phyloP scores from a whole-genome alignment of 73 alveolate genomes.

The Paramecium sexaurelia region DNA sequence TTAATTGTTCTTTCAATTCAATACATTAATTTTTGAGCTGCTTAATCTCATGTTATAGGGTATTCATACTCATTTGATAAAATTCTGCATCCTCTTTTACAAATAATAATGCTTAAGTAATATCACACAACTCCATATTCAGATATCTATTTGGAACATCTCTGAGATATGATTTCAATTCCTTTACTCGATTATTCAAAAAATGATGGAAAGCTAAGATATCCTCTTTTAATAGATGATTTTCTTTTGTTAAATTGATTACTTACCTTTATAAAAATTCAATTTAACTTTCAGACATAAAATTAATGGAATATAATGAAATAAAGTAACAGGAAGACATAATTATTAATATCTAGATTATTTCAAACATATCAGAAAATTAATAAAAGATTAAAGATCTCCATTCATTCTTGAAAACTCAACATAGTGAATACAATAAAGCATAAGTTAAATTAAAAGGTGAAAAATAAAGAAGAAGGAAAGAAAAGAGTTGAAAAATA shows the following conservation, averaged over 20 bases:
- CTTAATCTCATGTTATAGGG: not conserved
- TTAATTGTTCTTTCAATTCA: not conserved
- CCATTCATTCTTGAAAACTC: too few relatives aligned
- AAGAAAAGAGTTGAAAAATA: too few relatives aligned
- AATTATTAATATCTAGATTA: not conserved
- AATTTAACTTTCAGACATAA: not conserved
- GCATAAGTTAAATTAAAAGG: too few relatives aligned
- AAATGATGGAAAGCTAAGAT: not conserved
- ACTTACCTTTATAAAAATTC: not conserved
- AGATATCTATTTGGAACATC: not conserved
- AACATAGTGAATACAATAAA: too few relatives aligned
- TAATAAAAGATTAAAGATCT: too few relatives aligned
- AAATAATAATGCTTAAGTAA: not conserved
- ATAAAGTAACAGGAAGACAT: not conserved
- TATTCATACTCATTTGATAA: not conserved
- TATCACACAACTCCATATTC: not conserved
- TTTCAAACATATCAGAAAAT: too few relatives aligned
- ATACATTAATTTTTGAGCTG: not conserved
- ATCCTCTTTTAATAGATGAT: not conserved
- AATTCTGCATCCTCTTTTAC: not conserved
- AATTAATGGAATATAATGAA: conserved; percentile 38
- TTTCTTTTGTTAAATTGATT: not conserved
- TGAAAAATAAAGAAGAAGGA: too few relatives aligned
- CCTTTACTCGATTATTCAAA: not conserved
- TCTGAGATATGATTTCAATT: not conserved